Conservation (phyloP, 1,284 basidiomycete species). For the Cystobasidium pallidum region DNA sequence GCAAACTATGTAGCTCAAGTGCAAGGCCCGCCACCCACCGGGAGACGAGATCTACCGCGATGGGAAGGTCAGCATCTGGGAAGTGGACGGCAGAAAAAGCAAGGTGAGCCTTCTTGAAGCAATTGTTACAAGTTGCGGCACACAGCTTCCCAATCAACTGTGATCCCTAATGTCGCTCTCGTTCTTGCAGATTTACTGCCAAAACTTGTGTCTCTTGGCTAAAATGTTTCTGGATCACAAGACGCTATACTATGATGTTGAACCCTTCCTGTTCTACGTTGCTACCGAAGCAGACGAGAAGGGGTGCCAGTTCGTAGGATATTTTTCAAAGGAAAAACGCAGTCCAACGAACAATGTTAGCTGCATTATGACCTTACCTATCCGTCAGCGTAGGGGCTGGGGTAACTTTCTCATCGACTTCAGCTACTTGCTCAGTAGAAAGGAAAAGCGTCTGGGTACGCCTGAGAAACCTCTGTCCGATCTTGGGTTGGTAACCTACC, state of each 20-base stretch:
- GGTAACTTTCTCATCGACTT: slow-evolving; percentile 94
- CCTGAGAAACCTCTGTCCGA: slow-evolving; percentile 91
- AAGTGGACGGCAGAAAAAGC: slow-evolving; percentile 97
- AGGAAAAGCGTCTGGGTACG: slow-evolving; percentile 82
- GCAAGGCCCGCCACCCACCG: slow-evolving; percentile 90
- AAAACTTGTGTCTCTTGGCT: slow-evolving; percentile 96
- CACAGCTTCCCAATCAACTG: too few species aligned
- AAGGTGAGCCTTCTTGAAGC: slow-evolving; percentile 64
- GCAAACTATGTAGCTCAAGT: slow-evolving; percentile 72
- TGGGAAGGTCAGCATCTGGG: slow-evolving; percentile 84
- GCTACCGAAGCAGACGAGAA: slow-evolving; percentile 84
- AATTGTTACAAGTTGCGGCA: too few species aligned
- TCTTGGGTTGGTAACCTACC: slow-evolving; percentile 87
- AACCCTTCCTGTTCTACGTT: slow-evolving; percentile 98
- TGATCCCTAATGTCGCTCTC: background rate
- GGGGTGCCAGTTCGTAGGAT: slow-evolving; percentile 94
- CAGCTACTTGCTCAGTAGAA: slow-evolving; percentile 97
- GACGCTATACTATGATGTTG: slow-evolving; percentile 98
- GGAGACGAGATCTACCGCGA: slow-evolving; percentile 99
- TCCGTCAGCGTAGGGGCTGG: slow-evolving; percentile 92
- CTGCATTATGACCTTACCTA: slow-evolving; percentile 98
- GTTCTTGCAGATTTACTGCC: slow-evolving; percentile 82
- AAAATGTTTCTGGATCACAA: slow-evolving; percentile 99
- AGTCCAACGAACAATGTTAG: slow-evolving; percentile 96
- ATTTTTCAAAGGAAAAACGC: slow-evolving; percentile 98